Percentiles rank a stretch among this genome's conserved stretches.
Evolutionary conservation across 208 protist genomes (phyloP).

Genomic region (Leishmania tropica): DNA sequence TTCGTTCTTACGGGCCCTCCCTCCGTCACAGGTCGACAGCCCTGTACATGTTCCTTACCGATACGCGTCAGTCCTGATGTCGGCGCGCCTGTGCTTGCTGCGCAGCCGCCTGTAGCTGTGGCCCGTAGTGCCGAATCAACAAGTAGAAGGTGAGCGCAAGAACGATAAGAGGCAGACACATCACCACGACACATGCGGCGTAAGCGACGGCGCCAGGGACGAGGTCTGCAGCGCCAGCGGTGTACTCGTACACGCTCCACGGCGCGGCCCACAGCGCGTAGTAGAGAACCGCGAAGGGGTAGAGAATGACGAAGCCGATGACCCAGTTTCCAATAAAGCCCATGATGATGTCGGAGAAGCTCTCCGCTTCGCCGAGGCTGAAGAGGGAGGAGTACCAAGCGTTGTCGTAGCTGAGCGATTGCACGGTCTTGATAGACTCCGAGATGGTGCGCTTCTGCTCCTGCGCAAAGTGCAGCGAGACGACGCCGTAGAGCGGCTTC

Average conservation of each 20-base stretch:
- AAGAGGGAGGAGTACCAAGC: conserved; percentile 86
- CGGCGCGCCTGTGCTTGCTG: conserved; percentile 28
- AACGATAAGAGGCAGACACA: conserved; percentile 63
- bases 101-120: conserved; percentile 33
- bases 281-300: conserved; percentile 84
- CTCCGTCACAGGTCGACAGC: background rate
- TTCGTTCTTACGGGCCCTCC: background rate
- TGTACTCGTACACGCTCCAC: conserved; percentile 80
- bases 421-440: conserved; percentile 51
- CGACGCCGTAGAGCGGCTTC: conserved; percentile 87
- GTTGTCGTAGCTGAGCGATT: conserved; percentile 81
- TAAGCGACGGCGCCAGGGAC: conserved; percentile 66
- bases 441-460: conserved; percentile 77
- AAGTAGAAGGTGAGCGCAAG: conserved; percentile 47
- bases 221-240: conserved; percentile 57
- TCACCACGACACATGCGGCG: conserved; percentile 53
- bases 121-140: conserved; percentile 37
- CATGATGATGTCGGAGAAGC: conserved; percentile 76
- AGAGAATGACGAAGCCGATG: conserved; percentile 74
- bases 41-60: background rate
- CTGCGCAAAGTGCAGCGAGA: conserved; percentile 73
- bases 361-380: conserved; percentile 63
- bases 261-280: conserved; percentile 84
- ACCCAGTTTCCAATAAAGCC: conserved; percentile 87
- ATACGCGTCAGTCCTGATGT: conserved; percentile 16